Base-by-base conservation (phyloP, 2,329 filamentous ascomycete species). In the Botrytis tulipae region DNA sequence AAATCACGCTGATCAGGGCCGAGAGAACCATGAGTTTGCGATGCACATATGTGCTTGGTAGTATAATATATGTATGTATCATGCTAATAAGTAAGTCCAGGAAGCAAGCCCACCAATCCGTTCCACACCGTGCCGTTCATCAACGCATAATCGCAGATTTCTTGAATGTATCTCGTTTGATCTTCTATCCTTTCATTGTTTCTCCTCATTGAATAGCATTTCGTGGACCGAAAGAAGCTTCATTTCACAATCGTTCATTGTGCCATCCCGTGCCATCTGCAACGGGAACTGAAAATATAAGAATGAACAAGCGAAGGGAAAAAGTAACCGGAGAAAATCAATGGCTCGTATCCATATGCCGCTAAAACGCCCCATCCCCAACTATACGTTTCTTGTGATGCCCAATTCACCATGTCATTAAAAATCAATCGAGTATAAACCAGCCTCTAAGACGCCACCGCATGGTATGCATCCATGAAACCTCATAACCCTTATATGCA, bases 401-500 rank as follows among this genome's bases (percentile, higher is more conserved):
- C 65, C 48, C 65, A 57, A 68, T 68, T 16, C 35, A 57, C 40
- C 35, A 12, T 29, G 3, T 42, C 48, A 57, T 51, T 14, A 16
- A 10, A 2, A 48, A 57, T 35, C 10, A 68, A 68, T 54, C 29
- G 40, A 68, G 54, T 68, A 48, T 40, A 42, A 57, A 68, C 16
- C 48, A 51, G 29, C 48, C 46, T 57, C 65, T 57, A 54, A 42
- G 48, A 68, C 65, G 65, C 48, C 65, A 68, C 22, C 16, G 57
- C 46, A 68, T 29, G 25, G 48, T 37, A 42, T 40, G 32, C 65
- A 67, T 10, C 22, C 22, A 67, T 54, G 46, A 35, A 67, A 68
- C 65, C 48, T 57, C 65, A 68, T 68, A 32, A 40, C 25, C 46
- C 65, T 57, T 42, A 40, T 68, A 68, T 57, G 65, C 65, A 68